These are phyloP conservation scores for Daedalea quercina DNA, from an alignment of 768 basidiomycete species.

Conservation along the genomic window DNA sequence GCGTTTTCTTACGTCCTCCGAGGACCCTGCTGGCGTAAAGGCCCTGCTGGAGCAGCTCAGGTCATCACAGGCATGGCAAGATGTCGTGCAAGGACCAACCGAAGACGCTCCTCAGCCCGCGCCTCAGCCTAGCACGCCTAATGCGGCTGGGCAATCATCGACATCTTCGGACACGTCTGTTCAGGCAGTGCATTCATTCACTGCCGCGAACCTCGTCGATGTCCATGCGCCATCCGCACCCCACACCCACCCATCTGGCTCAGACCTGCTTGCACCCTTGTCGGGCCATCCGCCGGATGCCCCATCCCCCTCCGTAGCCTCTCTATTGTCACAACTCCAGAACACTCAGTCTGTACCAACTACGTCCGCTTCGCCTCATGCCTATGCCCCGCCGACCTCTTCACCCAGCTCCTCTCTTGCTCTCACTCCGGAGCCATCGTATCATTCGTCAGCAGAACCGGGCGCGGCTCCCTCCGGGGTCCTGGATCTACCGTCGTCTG, in stretches of 20 bases:
- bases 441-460: not conserved
- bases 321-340: slow-evolving; percentile 56
- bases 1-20: slow-evolving; percentile 2
- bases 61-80: slow-evolving; percentile 65
- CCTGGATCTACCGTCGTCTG: not conserved
- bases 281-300: slow-evolving; percentile 1
- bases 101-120: not conserved
- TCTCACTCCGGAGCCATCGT: not conserved
- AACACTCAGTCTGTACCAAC: slow-evolving; percentile 19
- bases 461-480: not conserved
- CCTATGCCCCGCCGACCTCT: slow-evolving; percentile 7
- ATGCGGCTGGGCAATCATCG: not conserved
- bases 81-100: slow-evolving; percentile 21
- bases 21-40: slow-evolving; percentile 64
- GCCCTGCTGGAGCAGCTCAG: slow-evolving; percentile 67
- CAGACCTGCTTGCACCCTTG: too few species aligned
- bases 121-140: not conserved
- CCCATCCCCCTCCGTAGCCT: slow-evolving; percentile 43
- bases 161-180: not conserved
- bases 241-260: too few species aligned
- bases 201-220: slow-evolving; percentile 1
- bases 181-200: too few species aligned
- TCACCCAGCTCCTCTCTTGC: not conserved
- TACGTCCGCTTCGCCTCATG: not conserved
- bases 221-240: not conserved